Percentiles rank a stretch among this genome's conserved stretches.
Evolutionary conservation across 805 yeast species (phyloP).

Genomic region (Lachancea sp.): DNA sequence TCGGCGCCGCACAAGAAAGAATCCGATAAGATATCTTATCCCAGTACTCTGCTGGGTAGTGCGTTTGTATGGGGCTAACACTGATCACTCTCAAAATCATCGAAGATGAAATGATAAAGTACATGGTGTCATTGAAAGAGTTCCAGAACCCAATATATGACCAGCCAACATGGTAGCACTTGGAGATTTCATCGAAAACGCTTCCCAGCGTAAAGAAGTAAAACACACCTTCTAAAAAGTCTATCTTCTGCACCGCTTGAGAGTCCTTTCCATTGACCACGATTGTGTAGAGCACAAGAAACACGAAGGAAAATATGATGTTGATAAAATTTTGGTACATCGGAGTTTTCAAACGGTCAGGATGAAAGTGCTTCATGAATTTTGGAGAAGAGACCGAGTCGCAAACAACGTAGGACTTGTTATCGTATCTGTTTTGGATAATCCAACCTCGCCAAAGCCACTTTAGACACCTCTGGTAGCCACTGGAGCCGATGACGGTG

Average conservation of each 20-base stretch:
- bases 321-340: slow-evolving; percentile 72
- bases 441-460: slow-evolving; percentile 97
- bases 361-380: slow-evolving; percentile 62
- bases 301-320: slow-evolving; percentile 58
- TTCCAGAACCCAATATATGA: slow-evolving; percentile 73
- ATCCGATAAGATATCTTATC: slow-evolving; percentile 62
- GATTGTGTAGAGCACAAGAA: slow-evolving; percentile 55
- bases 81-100: slow-evolving; percentile 46
- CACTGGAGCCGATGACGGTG: slow-evolving; percentile 67
- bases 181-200: slow-evolving; percentile 58
- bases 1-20: slow-evolving; percentile 74
- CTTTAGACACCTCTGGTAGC: slow-evolving; percentile 77
- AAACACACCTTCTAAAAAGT: slow-evolving; percentile 48
- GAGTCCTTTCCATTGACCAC: slow-evolving; percentile 50
- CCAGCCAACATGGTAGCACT: slow-evolving; percentile 70
- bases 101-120: slow-evolving; percentile 46
- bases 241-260: slow-evolving; percentile 31
- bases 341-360: slow-evolving; percentile 81
- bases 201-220: slow-evolving; percentile 63
- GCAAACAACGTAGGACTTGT: slow-evolving; percentile 61
- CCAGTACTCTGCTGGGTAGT: slow-evolving; percentile 29
- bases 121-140: slow-evolving; percentile 68
- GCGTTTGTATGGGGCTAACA: slow-evolving; percentile 22
- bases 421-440: slow-evolving; percentile 63
- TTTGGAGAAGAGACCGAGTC: slow-evolving; percentile 50